Evolutionary conservation across 208 protist species (phyloP).

Genomic region (Leptomonas pyrrhocoris): DNA sequence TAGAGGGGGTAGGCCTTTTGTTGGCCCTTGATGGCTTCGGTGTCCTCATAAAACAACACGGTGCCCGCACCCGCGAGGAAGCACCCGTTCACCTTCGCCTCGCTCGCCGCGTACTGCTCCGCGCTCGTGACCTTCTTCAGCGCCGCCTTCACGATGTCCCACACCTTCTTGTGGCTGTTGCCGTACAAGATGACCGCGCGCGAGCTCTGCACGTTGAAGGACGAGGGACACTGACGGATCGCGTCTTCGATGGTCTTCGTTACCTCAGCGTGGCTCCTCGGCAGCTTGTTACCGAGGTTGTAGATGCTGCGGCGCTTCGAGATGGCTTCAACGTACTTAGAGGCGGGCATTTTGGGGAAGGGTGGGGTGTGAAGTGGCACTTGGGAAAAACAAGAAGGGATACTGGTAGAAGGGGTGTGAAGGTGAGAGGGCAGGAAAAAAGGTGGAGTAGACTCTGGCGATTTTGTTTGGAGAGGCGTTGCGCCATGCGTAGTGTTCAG

Average conservation of each 20-base stretch:
- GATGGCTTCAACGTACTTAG: conserved; percentile 22
- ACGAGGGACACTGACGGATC: conserved; percentile 41
- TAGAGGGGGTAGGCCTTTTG: conserved; percentile 51
- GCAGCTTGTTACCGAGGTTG: conserved; percentile 40
- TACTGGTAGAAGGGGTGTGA: not conserved
- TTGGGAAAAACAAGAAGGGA: not conserved
- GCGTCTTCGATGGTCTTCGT: conserved; percentile 39
- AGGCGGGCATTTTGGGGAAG: too few species aligned
- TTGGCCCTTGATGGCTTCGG: conserved; percentile 30
- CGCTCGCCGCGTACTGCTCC: too few species aligned
- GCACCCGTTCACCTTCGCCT: conserved; percentile 53
- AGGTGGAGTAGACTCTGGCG: too few species aligned
- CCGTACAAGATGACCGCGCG: conserved; percentile 59
- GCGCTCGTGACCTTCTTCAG: too few species aligned
- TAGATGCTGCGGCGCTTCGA: conserved; percentile 50
- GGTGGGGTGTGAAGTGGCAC: not conserved
- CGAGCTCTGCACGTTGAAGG: conserved; percentile 67
- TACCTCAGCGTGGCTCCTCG: conserved; percentile 34
- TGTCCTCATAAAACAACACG: conserved; percentile 64
- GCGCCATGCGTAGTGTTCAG: too few species aligned
- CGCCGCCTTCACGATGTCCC: too few species aligned
- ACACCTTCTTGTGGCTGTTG: conserved; percentile 45
- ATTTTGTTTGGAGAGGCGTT: too few species aligned
- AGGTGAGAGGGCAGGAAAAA: too few species aligned
- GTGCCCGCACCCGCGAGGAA: conserved; percentile 65